Evolutionary conservation across 2,329 filamentous ascomycete genomes (phyloP), one percentile per base, ranked within the genome.

Genomic region (Orbilia javanica): DNA sequence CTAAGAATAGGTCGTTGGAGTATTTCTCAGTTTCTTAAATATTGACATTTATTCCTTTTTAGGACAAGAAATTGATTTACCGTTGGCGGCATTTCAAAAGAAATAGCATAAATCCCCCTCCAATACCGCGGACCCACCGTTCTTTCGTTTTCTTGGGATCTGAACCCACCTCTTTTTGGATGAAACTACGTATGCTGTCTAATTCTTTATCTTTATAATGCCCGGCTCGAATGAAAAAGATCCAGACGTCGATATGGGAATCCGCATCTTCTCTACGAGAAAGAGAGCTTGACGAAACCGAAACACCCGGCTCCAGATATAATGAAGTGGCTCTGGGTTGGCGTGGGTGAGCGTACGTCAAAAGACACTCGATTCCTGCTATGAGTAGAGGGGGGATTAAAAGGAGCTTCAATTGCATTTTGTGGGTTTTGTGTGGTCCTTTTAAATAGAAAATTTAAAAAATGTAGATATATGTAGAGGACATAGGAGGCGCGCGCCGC

Each of bases 31-130:
- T 52, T 50, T 13, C n/a, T 18, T 7, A 18, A 6, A 50, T 3
- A 27, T 13, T 50, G 1, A 10, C 15, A 50, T 13, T 29, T 15
- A 53, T 27, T 27, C 15, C 18, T 53, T 53, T 7, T 18, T 18
- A 18, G n/a, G n/a, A n/a, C n/a, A n/a, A n/a, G n/a, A n/a, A n/a
- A n/a, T n/a, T n/a, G n/a, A n/a, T n/a, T n/a, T n/a, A n/a, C n/a
- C n/a, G n/a, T n/a, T n/a, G n/a, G n/a, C n/a, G n/a, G n/a, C 50
- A 53, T 5, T 20, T 36, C 13, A 65, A n/a, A 52, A 52, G 52
- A 65, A 65, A 65, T 44, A 42, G 52, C 44, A 65, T 65, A 13
- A 65, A 4, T 8, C 27, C 62, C 11, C 31, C 62, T 2, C 39
- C 15, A 25, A 48, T 4, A 36, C 15, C 44, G 36, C 10, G 15